Evolutionary conservation across 169 alveolate genomes (phyloP).

Genomic region (Amoebophrya sp.): DNA sequence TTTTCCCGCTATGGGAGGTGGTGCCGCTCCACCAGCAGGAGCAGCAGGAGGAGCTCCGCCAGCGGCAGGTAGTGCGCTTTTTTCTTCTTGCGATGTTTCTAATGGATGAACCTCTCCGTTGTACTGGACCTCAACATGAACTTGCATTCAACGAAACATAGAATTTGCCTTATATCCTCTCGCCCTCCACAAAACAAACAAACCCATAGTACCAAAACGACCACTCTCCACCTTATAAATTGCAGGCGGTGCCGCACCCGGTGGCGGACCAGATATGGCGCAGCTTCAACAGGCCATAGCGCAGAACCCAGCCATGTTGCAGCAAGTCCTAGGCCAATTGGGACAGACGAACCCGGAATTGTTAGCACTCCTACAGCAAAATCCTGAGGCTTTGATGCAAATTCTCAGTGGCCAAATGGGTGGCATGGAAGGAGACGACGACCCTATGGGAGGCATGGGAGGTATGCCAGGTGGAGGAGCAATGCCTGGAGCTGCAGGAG

Average conservation of each 20-base stretch:
- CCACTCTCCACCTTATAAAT: too few species aligned
- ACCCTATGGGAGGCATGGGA: background rate
- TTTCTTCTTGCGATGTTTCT: too few species aligned
- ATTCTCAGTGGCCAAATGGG: background rate
- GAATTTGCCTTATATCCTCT: too few species aligned
- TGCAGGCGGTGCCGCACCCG: background rate
- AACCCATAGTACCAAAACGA: too few species aligned
- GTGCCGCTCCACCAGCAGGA: background rate
- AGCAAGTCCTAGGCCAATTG: background rate
- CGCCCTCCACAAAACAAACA: too few species aligned
- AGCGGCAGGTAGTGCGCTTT: background rate
- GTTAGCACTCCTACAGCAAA: background rate
- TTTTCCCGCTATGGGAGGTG: background rate
- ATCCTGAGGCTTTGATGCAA: background rate
- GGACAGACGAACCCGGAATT: background rate
- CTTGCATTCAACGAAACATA: too few species aligned
- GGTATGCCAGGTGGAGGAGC: background rate
- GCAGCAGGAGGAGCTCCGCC: background rate
- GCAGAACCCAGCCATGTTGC: background rate
- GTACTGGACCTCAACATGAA: too few species aligned
- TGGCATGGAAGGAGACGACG: background rate
- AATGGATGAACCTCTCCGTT: too few species aligned
- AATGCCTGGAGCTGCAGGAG: background rate
- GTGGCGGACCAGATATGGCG: background rate
- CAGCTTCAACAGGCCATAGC: background rate